A percentile compares a stretch with the other conserved stretches of the same genome.
Evolutionary conservation across 2,329 filamentous ascomycete genomes (phyloP).

Genomic region (Penicillium sp.): DNA sequence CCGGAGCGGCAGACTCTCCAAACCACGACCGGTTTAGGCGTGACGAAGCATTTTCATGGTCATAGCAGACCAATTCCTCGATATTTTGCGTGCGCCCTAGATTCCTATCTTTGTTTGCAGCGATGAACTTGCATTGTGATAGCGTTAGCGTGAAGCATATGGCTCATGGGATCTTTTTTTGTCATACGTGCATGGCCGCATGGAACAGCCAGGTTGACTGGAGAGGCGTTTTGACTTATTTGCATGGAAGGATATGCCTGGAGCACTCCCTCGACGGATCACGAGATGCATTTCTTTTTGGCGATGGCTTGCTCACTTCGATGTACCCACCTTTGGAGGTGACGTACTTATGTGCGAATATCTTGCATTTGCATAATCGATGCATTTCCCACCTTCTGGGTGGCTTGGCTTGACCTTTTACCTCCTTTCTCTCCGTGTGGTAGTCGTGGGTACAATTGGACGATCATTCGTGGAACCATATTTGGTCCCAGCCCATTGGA

Average conservation of each 20-base stretch:
- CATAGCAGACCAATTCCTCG: background rate
- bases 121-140: constrained; percentile 21
- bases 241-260: constrained; percentile 21
- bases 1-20: constrained; percentile 21
- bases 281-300: constrained; percentile 17
- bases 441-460: background rate
- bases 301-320: constrained; percentile 10
- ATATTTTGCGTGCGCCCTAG: constrained; percentile 6
- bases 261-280: constrained; percentile 17
- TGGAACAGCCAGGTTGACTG: constrained; percentile 5
- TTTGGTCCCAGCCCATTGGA: background rate
- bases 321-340: background rate
- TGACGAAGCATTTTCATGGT: background rate
- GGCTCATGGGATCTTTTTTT: constrained; percentile 10
- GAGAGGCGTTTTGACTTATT: constrained; percentile 21
- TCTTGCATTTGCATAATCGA: background rate
- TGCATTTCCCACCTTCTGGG: background rate
- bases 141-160: constrained; percentile 21
- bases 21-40: constrained; percentile 11
- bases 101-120: constrained; percentile 16
- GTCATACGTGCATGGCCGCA: constrained; percentile 15
- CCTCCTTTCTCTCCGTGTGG: background rate
- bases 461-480: background rate
- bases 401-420: background rate
- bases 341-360: background rate